Percentiles rank a stretch among this genome's conserved stretches.
Evolutionary conservation across 1,284 basidiomycete genomes (phyloP).

Genomic region (Erythrobasidium hasegawianum): DNA sequence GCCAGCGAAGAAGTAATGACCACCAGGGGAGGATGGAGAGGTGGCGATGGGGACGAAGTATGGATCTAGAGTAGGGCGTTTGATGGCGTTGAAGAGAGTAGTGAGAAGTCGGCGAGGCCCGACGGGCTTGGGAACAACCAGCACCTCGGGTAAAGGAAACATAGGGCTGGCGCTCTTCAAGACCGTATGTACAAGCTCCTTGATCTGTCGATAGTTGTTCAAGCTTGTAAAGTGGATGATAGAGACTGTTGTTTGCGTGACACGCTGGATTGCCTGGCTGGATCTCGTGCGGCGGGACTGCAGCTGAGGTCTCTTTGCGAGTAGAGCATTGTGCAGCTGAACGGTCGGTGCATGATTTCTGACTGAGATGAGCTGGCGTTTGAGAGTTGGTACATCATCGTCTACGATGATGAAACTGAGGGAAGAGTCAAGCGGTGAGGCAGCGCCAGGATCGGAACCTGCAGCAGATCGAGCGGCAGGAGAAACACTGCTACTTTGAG

Average conservation of each 20-base stretch:
- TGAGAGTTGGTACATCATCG: conserved; percentile 73
- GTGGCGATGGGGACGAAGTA: conserved; percentile 89
- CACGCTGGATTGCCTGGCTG: conserved; percentile 60
- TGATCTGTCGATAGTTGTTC: conserved; percentile 77
- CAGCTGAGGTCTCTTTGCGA: conserved; percentile 68
- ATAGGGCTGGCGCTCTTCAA: conserved; percentile 54
- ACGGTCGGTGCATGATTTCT: conserved; percentile 37
- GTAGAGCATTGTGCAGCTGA: conserved; percentile 35
- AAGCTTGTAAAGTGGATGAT: conserved; percentile 88
- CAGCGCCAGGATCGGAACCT: not conserved
- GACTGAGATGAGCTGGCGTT: conserved; percentile 57
- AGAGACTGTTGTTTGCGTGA: conserved; percentile 49
- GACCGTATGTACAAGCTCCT: conserved; percentile 73
- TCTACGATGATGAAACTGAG: conserved; percentile 73
- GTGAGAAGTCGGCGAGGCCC: conserved; percentile 86
- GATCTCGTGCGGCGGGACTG: conserved; percentile 65
- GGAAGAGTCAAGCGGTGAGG: conserved; percentile 23
- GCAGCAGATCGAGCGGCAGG: not conserved
- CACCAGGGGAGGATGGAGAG: conserved; percentile 58
- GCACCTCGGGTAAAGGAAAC: conserved; percentile 65
- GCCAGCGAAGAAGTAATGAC: conserved; percentile 43
- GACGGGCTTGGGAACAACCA: conserved; percentile 91
- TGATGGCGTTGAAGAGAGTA: conserved; percentile 78
- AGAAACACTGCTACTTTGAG: not conserved
- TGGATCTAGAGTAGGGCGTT: conserved; percentile 77